A percentile compares a stretch with the other conserved stretches of the same genome.
These are phyloP conservation scores for Ceratocystiopsis sp. DNA, from an alignment of 2,329 filamentous ascomycete species.

Conservation along the genomic window DNA sequence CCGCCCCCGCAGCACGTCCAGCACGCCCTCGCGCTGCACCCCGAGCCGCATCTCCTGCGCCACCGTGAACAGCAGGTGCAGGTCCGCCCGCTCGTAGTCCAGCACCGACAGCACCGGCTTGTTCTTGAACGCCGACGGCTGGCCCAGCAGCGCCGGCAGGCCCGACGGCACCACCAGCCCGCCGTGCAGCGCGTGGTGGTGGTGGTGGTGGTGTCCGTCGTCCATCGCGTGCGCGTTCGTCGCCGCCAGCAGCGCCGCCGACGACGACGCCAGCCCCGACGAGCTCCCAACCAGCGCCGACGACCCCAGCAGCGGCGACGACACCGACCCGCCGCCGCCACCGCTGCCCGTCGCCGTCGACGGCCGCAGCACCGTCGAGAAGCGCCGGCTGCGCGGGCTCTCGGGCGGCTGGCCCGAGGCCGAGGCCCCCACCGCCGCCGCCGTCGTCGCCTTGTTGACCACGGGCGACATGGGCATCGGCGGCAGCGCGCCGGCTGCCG, in stretches of 20 bases:
- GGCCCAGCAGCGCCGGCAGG: conserved; percentile 55
- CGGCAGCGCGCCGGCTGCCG: conserved; percentile 1
- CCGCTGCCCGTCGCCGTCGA: conserved; percentile 5
- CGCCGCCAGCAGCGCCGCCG: conserved; percentile 20
- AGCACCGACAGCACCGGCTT: conserved; percentile 83
- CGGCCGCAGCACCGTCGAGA: conserved; percentile 15
- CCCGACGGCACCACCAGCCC: conserved; percentile 7
- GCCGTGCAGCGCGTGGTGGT: neutral
- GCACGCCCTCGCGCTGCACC: conserved; percentile 78
- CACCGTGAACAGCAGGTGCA: conserved; percentile 89
- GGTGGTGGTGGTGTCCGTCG: neutral
- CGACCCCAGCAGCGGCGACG: conserved; percentile 3
- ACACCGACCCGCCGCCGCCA: conserved; percentile 6
- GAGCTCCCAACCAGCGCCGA: neutral
- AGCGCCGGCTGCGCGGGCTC: conserved; percentile 15
- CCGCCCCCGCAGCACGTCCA: conserved; percentile 72
- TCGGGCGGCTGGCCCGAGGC: conserved; percentile 5
- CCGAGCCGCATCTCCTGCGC: conserved; percentile 95
- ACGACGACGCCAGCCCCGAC: conserved; percentile 11
- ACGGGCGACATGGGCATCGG: conserved; percentile 18
- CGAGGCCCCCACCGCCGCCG: conserved; percentile 15
- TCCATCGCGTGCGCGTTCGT: neutral
- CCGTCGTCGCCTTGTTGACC: conserved; percentile 21
- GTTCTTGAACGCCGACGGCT: conserved; percentile 68
- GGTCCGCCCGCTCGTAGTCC: conserved; percentile 71